Conservation (phyloP, 2,329 filamentous ascomycete genomes). For the Fusarium sp. region DNA sequence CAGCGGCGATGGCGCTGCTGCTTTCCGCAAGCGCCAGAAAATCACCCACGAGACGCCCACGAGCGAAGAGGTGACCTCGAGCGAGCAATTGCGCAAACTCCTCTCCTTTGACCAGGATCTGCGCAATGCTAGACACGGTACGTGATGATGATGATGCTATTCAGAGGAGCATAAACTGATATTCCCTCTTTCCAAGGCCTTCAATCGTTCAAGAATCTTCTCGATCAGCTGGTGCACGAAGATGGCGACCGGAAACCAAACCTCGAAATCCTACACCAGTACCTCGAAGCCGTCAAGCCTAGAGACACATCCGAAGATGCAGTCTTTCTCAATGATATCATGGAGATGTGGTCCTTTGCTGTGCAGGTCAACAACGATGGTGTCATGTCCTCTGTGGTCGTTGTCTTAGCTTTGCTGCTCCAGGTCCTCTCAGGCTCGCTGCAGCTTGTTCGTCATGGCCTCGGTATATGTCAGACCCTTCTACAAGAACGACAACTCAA, state of each 20-base stretch:
- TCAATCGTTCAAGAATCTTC: slow-evolving; percentile 75
- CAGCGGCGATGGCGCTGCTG: slow-evolving; percentile 54
- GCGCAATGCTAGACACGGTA: slow-evolving; percentile 73
- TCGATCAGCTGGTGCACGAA: slow-evolving; percentile 71
- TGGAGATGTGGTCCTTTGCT: slow-evolving; percentile 89
- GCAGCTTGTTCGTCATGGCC: slow-evolving; percentile 78
- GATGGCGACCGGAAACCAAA: slow-evolving; percentile 56
- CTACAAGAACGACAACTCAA: slow-evolving; percentile 84
- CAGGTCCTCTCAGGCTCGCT: slow-evolving; percentile 79
- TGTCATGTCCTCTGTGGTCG: slow-evolving; percentile 81
- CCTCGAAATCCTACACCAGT: slow-evolving; percentile 73
- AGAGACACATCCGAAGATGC: slow-evolving; percentile 58
- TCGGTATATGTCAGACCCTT: slow-evolving; percentile 82
- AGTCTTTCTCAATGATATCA: slow-evolving; percentile 79
- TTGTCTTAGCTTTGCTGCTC: slow-evolving; percentile 83
- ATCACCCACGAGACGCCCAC: slow-evolving; percentile 67
- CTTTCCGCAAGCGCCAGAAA: slow-evolving; percentile 65
- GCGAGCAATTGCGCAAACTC: slow-evolving; percentile 74
- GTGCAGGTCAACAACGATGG: slow-evolving; percentile 82
- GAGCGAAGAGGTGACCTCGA: slow-evolving; percentile 70
- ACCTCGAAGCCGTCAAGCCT: slow-evolving; percentile 68
- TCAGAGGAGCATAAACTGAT: slow-evolving; percentile 5
- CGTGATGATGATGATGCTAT: slow-evolving; percentile 26
- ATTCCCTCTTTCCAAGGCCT: slow-evolving; percentile 59
- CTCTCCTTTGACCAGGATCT: slow-evolving; percentile 78